phyloP scores from a whole-genome alignment of 768 basidiomycete genomes.

The Boletus vermiculosoides region DNA sequence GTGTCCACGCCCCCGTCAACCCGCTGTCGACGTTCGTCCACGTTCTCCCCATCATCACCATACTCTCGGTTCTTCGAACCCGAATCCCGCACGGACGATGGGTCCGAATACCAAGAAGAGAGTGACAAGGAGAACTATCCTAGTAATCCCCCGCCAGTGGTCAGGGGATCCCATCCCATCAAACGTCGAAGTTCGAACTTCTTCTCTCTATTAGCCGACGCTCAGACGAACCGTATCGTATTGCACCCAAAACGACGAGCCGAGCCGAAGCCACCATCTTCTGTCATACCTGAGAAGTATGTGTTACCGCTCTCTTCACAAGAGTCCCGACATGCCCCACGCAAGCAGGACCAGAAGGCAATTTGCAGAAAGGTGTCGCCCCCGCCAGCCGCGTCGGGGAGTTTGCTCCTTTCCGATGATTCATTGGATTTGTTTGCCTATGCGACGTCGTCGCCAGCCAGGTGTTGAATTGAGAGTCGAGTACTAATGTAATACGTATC shows the following conservation, averaged over 20 bases:
- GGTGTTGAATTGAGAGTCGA: conserved; percentile 12
- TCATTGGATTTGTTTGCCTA: conserved; percentile 49
- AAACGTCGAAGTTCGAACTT: conserved; percentile 34
- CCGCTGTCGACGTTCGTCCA: neutral
- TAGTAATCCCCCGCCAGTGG: conserved; percentile 4
- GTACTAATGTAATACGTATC: neutral
- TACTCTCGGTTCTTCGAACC: conserved; percentile 9
- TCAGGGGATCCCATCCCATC: conserved; percentile 9
- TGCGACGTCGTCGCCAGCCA: conserved; percentile 30
- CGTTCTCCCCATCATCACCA: conserved; percentile 12
- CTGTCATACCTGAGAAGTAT: conserved; percentile 19
- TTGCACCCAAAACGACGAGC: conserved; percentile 30
- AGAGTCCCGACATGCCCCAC: neutral
- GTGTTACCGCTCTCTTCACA: conserved; percentile 7
- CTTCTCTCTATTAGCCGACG: conserved; percentile 40
- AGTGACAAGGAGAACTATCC: conserved; percentile 22
- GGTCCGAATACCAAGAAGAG: conserved; percentile 23
- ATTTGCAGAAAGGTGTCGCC: neutral
- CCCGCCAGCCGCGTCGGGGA: neutral
- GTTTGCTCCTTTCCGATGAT: conserved; percentile 43
- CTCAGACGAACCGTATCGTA: conserved; percentile 36
- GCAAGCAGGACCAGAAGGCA: conserved; percentile 10
- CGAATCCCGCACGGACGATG: conserved; percentile 19
- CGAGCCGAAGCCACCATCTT: neutral
- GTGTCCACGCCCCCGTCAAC: neutral